Conservation (phyloP, 768 basidiomycete species). For the Mrakia blollopis region DNA sequence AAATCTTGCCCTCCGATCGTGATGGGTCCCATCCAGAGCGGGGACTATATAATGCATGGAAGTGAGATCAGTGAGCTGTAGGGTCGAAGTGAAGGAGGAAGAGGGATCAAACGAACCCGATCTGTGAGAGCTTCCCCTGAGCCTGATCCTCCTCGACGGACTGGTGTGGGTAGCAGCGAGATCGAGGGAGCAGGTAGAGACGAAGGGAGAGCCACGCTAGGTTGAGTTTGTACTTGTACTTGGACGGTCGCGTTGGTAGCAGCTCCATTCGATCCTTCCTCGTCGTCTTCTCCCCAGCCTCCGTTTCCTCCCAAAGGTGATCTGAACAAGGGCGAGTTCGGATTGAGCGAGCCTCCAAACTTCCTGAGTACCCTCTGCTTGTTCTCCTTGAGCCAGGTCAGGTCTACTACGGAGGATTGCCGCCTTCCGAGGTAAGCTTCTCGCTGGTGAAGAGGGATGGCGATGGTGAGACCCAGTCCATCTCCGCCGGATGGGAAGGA, state of each 20-base stretch:
- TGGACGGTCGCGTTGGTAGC: not conserved
- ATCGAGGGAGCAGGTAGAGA: not conserved
- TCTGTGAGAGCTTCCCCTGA: not conserved
- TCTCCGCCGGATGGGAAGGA: too few relatives aligned
- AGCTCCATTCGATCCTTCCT: not conserved
- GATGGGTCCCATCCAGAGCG: conserved; percentile 39
- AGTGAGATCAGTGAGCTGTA: not conserved
- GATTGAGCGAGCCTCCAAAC: not conserved
- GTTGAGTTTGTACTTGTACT: not conserved
- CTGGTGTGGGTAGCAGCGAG: not conserved
- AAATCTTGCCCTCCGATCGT: conserved; percentile 48
- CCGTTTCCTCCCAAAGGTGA: not conserved
- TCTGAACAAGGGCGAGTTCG: not conserved
- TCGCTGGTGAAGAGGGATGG: not conserved
- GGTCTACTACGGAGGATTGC: not conserved
- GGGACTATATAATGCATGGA: not conserved
- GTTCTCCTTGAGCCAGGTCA: not conserved
- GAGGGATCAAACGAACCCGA: not conserved
- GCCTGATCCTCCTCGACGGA: not conserved
- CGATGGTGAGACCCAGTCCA: too few relatives aligned
- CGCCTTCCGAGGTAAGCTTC: not conserved
- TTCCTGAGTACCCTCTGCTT: not conserved
- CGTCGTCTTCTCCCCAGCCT: not conserved
- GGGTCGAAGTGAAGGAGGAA: not conserved
- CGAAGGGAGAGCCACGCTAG: not conserved